Evolutionary conservation across 345 rosid species (phyloP), one percentile per base, ranked within the genome.

Genomic region (Adansonia digitata): DNA sequence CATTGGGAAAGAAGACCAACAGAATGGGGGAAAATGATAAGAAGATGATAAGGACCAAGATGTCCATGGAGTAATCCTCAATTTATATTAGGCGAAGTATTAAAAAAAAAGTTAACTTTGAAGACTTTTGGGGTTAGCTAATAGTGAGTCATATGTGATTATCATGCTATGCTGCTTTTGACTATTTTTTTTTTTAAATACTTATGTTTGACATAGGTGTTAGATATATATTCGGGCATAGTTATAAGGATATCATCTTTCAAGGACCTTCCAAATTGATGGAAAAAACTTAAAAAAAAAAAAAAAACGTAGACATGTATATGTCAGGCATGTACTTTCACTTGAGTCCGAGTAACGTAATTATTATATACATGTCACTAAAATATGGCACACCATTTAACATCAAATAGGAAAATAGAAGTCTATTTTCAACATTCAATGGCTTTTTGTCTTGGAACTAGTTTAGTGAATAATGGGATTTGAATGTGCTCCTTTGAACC

Each of bases 1-100:
- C n/a, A n/a, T n/a, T n/a, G 37, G 71, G 72, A 66, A 35, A 60
- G 74, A 59, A 27, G 18, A 14, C 14, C 59, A 34, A 70, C 82
- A 27, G 70, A 80, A n/a, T 89, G 91, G 91, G 87, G 88, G 72
- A 82, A 75, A 43, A 79, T 77, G 48, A 84, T 75, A 56, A 86
- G 82, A 80, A 61, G 85, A 43, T 82, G 77, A 12, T 79, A 86
- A 43, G 82, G 86, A 43, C 83, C 83, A 31, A 84, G 91, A 75
- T 55, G 74, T 59, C 86, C 85, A 27, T 86, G 83, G 2, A 72
- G 74, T 55, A 80, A 81, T 34, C 81, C 69, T 43, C 69, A 73
- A 59, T 81, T 81, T 67, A 78, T 84, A 77, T 52, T 78, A 77
- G 67, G 78, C 59, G 71, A 81, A 74, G 80, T 81, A 72, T 48